Percentiles rank a stretch among this genome's conserved stretches.
Evolutionary conservation across 2,329 filamentous ascomycete genomes (phyloP).

Genomic region (Penicillium expansum): DNA sequence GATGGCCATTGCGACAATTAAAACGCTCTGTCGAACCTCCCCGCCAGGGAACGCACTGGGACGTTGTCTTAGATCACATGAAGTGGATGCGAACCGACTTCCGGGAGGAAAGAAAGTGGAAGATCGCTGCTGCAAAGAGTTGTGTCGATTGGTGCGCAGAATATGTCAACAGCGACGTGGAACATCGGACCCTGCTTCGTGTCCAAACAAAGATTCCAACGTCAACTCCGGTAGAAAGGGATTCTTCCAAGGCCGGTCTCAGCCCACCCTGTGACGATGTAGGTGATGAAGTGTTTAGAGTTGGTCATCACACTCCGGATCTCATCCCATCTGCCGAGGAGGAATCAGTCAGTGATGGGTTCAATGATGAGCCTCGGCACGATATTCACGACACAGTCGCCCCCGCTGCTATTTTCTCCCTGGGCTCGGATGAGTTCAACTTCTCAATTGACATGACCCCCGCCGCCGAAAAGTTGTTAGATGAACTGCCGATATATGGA

Average conservation of each 20-base stretch:
- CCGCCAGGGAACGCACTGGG: slow-evolving; percentile 75
- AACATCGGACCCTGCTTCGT: slow-evolving; percentile 66
- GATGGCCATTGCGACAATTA: slow-evolving; percentile 88
- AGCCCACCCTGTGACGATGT: slow-evolving; percentile 35
- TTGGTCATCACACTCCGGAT: slow-evolving; percentile 62
- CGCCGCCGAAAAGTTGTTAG: slow-evolving; percentile 71
- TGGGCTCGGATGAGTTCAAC: slow-evolving; percentile 77
- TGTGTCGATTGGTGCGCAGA: slow-evolving; percentile 80
- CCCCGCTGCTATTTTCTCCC: slow-evolving; percentile 76
- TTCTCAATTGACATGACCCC: slow-evolving; percentile 74
- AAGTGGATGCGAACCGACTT: slow-evolving; percentile 99
- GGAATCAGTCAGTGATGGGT: slow-evolving; percentile 53
- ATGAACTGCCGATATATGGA: slow-evolving; percentile 78
- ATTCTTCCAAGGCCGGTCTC: slow-evolving; percentile 27
- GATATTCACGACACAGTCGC: slow-evolving; percentile 47
- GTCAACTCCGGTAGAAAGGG: slow-evolving; percentile 24
- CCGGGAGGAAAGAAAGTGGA: slow-evolving; percentile 91
- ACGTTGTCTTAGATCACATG: slow-evolving; percentile 83
- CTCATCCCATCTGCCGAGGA: slow-evolving; percentile 63
- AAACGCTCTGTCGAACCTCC: slow-evolving; percentile 79
- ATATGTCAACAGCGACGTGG: slow-evolving; percentile 66
- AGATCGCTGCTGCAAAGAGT: slow-evolving; percentile 73
- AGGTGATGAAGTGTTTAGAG: slow-evolving; percentile 31
- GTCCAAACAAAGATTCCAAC: slow-evolving; percentile 50
- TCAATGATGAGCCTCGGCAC: slow-evolving; percentile 45